These are phyloP conservation scores for Tricholomella constricta DNA, from an alignment of 768 basidiomycete genomes.

Conservation along the genomic window DNA sequence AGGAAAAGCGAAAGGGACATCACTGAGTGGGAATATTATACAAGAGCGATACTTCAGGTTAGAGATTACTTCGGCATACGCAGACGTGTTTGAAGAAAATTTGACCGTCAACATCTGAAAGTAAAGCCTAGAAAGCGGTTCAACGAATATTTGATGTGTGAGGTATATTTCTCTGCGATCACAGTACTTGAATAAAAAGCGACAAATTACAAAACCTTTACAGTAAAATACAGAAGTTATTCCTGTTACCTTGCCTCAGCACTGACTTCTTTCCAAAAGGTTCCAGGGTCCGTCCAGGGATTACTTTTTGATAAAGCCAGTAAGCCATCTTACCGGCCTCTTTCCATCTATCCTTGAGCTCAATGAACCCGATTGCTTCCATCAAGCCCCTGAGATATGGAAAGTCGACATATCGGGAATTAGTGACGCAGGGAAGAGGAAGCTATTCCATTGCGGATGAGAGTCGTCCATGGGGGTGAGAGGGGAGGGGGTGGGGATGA, in stretches of 20 bases:
- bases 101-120: too few species aligned
- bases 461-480: not conserved
- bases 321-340: constrained; percentile 84
- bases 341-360: constrained; percentile 63
- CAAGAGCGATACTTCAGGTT: not conserved
- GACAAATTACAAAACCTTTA: constrained; percentile 7
- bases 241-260: constrained; percentile 68
- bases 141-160: too few species aligned
- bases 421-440: constrained; percentile 80
- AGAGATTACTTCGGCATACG: too few species aligned
- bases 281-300: constrained; percentile 6
- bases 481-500: too few species aligned
- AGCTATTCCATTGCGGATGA: constrained; percentile 47
- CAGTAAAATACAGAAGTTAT: constrained; percentile 72
- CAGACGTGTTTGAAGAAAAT: too few species aligned
- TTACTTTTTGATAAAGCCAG: constrained; percentile 69
- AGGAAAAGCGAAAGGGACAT: not conserved
- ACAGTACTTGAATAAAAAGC: not conserved
- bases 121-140: too few species aligned
- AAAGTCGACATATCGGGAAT: constrained; percentile 80
- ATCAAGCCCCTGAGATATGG: constrained; percentile 60
- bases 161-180: not conserved
- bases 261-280: constrained; percentile 56
- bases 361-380: constrained; percentile 61
- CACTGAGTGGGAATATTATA: not conserved